Evolutionary conservation across 257 asterid species (phyloP).

Genomic region (Datura wrightii): DNA sequence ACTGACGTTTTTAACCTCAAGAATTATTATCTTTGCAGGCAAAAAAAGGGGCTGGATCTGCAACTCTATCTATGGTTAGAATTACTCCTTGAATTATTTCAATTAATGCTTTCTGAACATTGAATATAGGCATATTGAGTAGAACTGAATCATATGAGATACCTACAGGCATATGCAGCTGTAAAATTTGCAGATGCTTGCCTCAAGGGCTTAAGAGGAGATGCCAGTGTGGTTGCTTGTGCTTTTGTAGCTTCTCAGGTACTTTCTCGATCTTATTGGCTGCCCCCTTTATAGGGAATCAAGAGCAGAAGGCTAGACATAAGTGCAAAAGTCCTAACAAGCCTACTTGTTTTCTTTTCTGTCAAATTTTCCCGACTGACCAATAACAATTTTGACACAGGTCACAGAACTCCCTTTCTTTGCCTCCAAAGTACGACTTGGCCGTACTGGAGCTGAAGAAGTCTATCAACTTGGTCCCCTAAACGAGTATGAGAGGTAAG

Average conservation of each 20-base stretch:
- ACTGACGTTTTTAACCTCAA: neutral
- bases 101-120: neutral
- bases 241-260: constrained; percentile 94
- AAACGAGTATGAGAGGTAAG: constrained; percentile 82
- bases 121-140: neutral
- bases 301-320: neutral
- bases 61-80: constrained; percentile 92
- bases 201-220: constrained; percentile 88
- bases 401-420: constrained; percentile 97
- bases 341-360: neutral
- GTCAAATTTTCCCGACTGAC: neutral
- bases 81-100: constrained; percentile 20
- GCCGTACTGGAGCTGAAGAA: constrained; percentile 88
- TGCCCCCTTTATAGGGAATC: neutral
- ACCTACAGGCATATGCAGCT: constrained; percentile 89
- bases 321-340: neutral
- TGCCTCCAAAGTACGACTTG: constrained; percentile 84
- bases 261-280: constrained; percentile 32
- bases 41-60: constrained; percentile 98
- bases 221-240: constrained; percentile 78
- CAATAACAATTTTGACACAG: constrained; percentile 46
- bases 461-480: constrained; percentile 83
- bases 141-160: neutral
- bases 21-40: constrained; percentile 61
- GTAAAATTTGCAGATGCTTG: constrained; percentile 93